phyloP scores from a whole-genome alignment of 306 rosid genomes.

The Sophora flavescens region DNA sequence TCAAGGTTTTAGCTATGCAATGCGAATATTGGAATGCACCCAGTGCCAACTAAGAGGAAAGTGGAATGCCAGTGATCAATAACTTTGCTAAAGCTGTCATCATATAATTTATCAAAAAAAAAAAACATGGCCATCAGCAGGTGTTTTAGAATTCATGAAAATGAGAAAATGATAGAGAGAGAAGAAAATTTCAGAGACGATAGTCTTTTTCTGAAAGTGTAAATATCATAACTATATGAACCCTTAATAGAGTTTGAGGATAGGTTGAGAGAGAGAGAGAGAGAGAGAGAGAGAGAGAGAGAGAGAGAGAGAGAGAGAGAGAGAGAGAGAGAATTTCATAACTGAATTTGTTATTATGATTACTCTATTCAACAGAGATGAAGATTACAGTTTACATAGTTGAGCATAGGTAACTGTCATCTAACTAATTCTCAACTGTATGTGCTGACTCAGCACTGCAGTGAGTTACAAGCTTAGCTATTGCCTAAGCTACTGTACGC shows the following conservation, averaged over 20 bases:
- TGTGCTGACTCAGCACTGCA: too few species aligned
- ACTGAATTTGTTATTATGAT: too few species aligned
- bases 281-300: too few species aligned
- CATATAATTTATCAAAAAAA: not conserved
- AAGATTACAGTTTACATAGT: too few species aligned
- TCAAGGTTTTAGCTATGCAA: conserved; percentile 21
- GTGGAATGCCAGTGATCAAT: not conserved
- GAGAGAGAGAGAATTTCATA: too few species aligned
- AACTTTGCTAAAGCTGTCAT: not conserved
- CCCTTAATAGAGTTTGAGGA: not conserved
- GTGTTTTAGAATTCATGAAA: not conserved
- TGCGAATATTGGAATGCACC: conserved; percentile 5
- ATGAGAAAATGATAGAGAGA: not conserved
- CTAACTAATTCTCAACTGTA: too few species aligned
- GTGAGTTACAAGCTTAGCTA: too few species aligned
- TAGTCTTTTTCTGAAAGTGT: not conserved
- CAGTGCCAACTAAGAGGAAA: not conserved
- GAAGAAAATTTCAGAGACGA: not conserved
- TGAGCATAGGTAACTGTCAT: too few species aligned
- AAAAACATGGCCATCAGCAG: not conserved
- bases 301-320: too few species aligned
- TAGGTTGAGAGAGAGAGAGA: too few species aligned
- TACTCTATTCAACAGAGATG: too few species aligned
- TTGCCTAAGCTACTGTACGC: too few species aligned
- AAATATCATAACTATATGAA: not conserved